Conservation (phyloP, 1,139 yeast species). For the Hemisphaericaspora subhashii region DNA sequence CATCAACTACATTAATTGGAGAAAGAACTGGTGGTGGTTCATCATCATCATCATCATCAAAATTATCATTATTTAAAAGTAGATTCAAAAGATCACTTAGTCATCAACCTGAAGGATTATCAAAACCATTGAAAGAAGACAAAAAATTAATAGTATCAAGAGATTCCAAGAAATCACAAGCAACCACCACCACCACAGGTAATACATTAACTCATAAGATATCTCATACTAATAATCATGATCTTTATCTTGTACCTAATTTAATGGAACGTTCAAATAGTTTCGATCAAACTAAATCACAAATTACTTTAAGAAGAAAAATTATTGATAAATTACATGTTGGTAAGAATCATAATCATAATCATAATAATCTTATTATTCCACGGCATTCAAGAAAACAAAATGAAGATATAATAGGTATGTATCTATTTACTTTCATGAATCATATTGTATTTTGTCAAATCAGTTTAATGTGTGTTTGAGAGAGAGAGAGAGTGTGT, state of each 20-base stretch:
- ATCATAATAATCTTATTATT: background rate
- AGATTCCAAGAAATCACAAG: background rate
- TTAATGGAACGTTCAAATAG: constrained; percentile 12
- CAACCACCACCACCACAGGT: background rate
- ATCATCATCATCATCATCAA: too few species aligned
- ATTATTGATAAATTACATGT: constrained; percentile 15
- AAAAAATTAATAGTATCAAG: background rate
- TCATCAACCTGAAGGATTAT: background rate
- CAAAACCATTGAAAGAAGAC: background rate
- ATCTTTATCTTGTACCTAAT: background rate
- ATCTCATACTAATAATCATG: background rate
- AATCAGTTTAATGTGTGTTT: too few species aligned
- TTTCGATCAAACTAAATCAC: constrained; percentile 43
- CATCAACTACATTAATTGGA: constrained; percentile 10
- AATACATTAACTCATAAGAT: background rate
- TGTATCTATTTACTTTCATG: constrained; percentile 2
- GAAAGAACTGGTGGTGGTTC: background rate
- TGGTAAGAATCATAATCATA: background rate
- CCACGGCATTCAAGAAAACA: too few species aligned
- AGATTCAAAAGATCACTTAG: background rate
- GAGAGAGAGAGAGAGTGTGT: too few species aligned
- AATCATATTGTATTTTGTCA: too few species aligned
- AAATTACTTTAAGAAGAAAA: constrained; percentile 29
- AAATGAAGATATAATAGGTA: constrained; percentile 3
- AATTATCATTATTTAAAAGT: background rate